Base-by-base conservation (phyloP, 176 grass and related monocot species). In the Dactylis glomerata region DNA sequence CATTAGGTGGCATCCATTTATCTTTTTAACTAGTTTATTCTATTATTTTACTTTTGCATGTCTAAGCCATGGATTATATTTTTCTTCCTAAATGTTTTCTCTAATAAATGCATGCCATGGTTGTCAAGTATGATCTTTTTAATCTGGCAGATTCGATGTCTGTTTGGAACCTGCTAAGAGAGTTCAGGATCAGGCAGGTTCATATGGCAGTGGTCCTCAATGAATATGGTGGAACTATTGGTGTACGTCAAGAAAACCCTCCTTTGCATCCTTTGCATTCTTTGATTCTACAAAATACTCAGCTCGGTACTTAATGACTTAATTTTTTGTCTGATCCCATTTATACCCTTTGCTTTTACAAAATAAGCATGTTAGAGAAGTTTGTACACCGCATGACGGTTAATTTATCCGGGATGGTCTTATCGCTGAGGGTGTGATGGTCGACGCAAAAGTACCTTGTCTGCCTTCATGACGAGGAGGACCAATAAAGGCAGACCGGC, bases 141-240 rank as follows among this genome's bases (percentile, higher is more conserved):
- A 37, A 70, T 81, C 31, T 89, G 84, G 76, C 95, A 98, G 96
- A 99, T 99, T 99, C 88, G 78, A 98, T 99, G 96, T 93, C 88
- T 78, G 96, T 99, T 84, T 99, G 96, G 96, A 92, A 94, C 81
- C 64, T 99, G 74, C 80, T 99, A 81, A 89, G 96, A 82, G 96
- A 99, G 84, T 94, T 99, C 40, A 90, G 93, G 44, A 94, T 99
- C 74, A 96, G 96, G 89, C 93, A 99, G 89, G 93, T 96, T 79
- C 96, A 99, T 89, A 96, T 99, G 96, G 96, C 96, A 83, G 93
- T 99, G 23, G 93, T 99, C 67, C 91, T 99, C 46, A 96, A 96
- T 73, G 96, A 99, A 89, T 99, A 99, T 92, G 96, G 96, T 23
- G 96, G 96, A 84, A 99, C 96, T 80, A 83, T 99, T 79, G 96